Evolutionary conservation across 495 filamentous ascomycete species (phyloP).

Genomic region (Filosporella fistucella): DNA sequence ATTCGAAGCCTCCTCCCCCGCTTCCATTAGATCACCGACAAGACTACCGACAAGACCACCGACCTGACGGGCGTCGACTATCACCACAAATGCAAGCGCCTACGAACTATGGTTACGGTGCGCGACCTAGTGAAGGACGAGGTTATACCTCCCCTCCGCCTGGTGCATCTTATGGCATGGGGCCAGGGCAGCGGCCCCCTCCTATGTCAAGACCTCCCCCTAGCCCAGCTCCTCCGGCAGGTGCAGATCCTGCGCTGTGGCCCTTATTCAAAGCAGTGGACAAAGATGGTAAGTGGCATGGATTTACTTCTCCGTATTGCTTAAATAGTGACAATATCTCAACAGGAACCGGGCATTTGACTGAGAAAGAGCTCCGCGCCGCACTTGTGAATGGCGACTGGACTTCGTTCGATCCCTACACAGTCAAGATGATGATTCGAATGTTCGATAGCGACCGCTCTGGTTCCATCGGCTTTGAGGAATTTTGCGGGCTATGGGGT

Average conservation of each 20-base stretch:
- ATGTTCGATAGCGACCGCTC: slow-evolving; percentile 95
- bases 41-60: background rate
- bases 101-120: slow-evolving; percentile 19
- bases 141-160: slow-evolving; percentile 34
- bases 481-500: slow-evolving; percentile 93
- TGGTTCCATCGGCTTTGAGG: slow-evolving; percentile 87
- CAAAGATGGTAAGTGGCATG: slow-evolving; percentile 64
- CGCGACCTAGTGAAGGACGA: slow-evolving; percentile 18
- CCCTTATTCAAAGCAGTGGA: slow-evolving; percentile 91
- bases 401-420: slow-evolving; percentile 91
- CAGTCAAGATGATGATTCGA: slow-evolving; percentile 96
- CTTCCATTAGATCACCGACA: slow-evolving; percentile 19
- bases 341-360: slow-evolving; percentile 70
- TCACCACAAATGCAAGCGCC: slow-evolving; percentile 23
- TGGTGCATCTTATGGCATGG: slow-evolving; percentile 38
- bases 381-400: slow-evolving; percentile 97
- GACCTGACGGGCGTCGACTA: slow-evolving; percentile 2
- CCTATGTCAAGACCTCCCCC: slow-evolving; percentile 29
- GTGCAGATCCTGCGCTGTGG: slow-evolving; percentile 68
- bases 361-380: slow-evolving; percentile 81
- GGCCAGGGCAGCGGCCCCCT: slow-evolving; percentile 20
- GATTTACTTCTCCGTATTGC: background rate
- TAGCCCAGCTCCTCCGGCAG: slow-evolving; percentile 58
- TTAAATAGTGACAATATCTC: background rate
- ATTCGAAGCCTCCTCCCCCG: slow-evolving; percentile 29